These are phyloP conservation scores for Zelonia costaricensis DNA, from an alignment of 208 protist species.

Conservation along the genomic window DNA sequence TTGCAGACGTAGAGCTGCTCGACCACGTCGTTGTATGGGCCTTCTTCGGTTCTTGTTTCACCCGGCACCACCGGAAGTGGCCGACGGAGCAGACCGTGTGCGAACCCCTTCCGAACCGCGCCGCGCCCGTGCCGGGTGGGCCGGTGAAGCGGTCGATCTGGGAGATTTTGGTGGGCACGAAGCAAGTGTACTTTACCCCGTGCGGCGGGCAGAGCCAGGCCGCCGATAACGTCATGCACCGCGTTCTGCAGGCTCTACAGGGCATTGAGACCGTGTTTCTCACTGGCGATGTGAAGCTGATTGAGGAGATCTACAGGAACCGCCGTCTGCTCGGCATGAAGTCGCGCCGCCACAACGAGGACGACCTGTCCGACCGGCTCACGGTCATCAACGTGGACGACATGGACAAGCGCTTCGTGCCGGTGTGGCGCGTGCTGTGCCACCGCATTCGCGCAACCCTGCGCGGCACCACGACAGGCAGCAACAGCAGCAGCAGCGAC, in stretches of 20 bases:
- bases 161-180: conserved; percentile 9
- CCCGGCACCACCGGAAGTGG: conserved; percentile 63
- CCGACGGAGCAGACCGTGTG: conserved; percentile 63
- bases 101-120: conserved; percentile 16
- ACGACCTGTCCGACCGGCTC: conserved; percentile 32
- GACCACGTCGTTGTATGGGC: conserved; percentile 77
- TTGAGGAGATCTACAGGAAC: conserved; percentile 30
- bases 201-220: conserved; percentile 78
- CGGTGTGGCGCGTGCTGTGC: conserved; percentile 64
- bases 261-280: conserved; percentile 47
- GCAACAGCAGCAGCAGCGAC: conserved; percentile 1
- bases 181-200: conserved; percentile 52
- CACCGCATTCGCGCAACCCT: conserved; percentile 25
- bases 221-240: conserved; percentile 72
- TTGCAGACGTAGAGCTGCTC: conserved; percentile 27
- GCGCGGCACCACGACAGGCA: background rate
- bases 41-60: conserved; percentile 90
- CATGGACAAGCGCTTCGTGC: conserved; percentile 70
- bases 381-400: conserved; percentile 61
- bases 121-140: background rate
- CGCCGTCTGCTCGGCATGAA: conserved; percentile 54
- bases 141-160: conserved; percentile 19
- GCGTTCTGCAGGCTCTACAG: conserved; percentile 48
- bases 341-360: conserved; percentile 36
- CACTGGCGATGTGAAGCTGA: conserved; percentile 56